Conservation (phyloP, 345 rosid genomes). For the Eucalyptus sp. region DNA sequence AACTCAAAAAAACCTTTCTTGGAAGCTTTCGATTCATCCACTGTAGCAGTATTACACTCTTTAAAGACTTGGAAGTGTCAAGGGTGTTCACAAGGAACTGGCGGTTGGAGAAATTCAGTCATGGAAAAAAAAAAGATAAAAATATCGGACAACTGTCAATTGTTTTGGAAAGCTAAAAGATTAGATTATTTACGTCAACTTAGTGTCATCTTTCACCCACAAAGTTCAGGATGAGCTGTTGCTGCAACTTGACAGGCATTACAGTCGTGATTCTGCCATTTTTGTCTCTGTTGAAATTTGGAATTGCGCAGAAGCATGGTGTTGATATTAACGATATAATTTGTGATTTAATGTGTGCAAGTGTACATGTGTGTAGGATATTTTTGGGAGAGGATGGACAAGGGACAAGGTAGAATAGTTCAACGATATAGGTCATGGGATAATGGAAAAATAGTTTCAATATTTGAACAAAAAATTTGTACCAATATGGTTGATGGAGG, state of each 20-base stretch:
- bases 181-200: background rate
- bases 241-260: no score
- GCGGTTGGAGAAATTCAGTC: background rate
- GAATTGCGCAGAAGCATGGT: no score
- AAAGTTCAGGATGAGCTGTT: background rate
- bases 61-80: background rate
- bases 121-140: background rate
- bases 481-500: no score
- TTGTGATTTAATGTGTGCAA: no score
- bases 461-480: no score
- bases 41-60: background rate
- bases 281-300: background rate
- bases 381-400: no score
- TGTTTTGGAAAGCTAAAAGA: background rate
- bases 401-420: no score
- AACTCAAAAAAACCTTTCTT: background rate
- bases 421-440: no score
- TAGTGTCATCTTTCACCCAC: background rate
- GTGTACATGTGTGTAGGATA: no score
- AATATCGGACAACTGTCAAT: background rate
- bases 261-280: background rate
- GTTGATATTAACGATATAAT: no score
- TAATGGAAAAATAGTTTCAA: no score
- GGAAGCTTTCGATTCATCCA: background rate
- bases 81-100: background rate